phyloP scores from a whole-genome alignment of 768 basidiomycete species.

The Pleurotus salmoneostramineus region DNA sequence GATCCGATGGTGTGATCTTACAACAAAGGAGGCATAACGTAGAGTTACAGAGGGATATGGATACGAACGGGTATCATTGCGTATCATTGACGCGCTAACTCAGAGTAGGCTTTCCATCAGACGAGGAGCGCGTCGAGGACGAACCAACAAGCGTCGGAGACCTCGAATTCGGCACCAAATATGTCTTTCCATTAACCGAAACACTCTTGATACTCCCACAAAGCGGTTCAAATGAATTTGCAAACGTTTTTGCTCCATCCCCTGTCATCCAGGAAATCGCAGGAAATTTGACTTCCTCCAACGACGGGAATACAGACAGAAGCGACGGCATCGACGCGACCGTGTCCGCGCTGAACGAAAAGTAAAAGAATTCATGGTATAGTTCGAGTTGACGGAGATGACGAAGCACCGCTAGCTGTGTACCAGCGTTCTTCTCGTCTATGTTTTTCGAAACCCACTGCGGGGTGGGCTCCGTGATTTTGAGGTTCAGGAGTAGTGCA shows the following conservation, averaged over 20 bases:
- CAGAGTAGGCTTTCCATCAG: too few relatives aligned
- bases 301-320: background rate
- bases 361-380: background rate
- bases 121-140: too few relatives aligned
- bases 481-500: background rate
- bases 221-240: background rate
- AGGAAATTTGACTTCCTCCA: conserved; percentile 1
- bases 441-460: conserved; percentile 1
- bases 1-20: too few relatives aligned
- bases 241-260: background rate
- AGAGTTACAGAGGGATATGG: too few relatives aligned
- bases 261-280: background rate
- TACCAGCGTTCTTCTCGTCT: background rate
- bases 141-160: too few relatives aligned
- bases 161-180: background rate
- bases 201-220: background rate
- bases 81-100: too few relatives aligned
- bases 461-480: background rate
- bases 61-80: too few relatives aligned
- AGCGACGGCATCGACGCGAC: background rate
- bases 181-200: background rate
- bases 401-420: background rate
- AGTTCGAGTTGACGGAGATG: background rate
- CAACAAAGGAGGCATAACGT: too few relatives aligned
- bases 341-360: conserved; percentile 1